Conservation (phyloP, 345 rosid genomes). For the Balakata baccata region DNA sequence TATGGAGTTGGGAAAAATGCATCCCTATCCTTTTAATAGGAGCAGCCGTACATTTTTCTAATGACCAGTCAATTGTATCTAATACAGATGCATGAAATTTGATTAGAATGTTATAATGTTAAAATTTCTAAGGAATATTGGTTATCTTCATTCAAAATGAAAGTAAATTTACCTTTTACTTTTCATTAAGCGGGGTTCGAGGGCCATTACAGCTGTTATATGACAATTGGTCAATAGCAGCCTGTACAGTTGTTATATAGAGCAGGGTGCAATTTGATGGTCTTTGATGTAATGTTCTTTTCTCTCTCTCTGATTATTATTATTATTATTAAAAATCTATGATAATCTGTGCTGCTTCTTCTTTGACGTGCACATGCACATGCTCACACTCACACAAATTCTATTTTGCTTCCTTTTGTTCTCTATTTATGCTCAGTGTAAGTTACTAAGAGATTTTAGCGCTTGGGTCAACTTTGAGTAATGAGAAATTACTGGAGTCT, state of each 20-base stretch:
- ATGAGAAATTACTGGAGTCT: no score
- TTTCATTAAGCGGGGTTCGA: not conserved
- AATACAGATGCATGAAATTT: no score
- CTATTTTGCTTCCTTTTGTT: no score
- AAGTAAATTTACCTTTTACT: not conserved
- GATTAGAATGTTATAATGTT: not conserved
- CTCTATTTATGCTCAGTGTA: no score
- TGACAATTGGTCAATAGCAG: not conserved
- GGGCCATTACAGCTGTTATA: not conserved
- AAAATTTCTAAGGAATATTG: not conserved
- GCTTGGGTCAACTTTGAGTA: no score
- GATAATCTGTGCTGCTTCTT: no score
- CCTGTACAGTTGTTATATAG: not conserved
- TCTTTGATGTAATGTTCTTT: not conserved
- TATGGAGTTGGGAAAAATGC: not conserved
- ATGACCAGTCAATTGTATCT: not conserved
- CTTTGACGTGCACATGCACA: no score
- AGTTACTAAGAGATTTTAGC: no score
- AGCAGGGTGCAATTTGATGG: not conserved
- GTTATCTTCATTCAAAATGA: not conserved
- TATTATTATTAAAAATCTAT: no score
- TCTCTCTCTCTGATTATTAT: not conserved
- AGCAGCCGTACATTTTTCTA: not conserved
- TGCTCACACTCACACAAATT: no score
- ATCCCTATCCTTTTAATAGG: not conserved